Percentiles rank a stretch among this genome's conserved stretches.
phyloP scores from a whole-genome alignment of 345 rosid species.

The Corymbia maculata region DNA sequence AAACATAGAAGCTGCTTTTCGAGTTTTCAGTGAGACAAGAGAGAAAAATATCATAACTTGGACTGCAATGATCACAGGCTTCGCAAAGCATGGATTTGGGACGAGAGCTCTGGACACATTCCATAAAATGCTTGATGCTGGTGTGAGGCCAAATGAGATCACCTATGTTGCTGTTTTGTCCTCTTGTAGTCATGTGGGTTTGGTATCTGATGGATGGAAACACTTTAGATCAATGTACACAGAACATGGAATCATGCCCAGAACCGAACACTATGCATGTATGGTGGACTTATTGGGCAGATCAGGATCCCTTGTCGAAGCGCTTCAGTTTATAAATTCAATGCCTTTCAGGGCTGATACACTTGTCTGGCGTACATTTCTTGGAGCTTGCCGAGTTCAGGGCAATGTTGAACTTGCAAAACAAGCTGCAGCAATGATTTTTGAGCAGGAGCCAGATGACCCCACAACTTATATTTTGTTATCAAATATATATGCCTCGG shows the following conservation, averaged over 20 bases:
- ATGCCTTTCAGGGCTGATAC: slow-evolving; percentile 13
- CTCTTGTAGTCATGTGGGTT: slow-evolving; percentile 65
- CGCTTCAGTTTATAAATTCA: background rate
- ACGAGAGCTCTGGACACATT: slow-evolving; percentile 45
- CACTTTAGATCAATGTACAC: slow-evolving; percentile 47
- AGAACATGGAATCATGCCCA: slow-evolving; percentile 46
- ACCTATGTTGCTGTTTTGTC: slow-evolving; percentile 62
- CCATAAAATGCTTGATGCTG: slow-evolving; percentile 32
- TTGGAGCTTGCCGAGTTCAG: slow-evolving; percentile 63
- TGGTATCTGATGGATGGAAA: slow-evolving; percentile 60
- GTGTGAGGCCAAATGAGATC: slow-evolving; percentile 45
- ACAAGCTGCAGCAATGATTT: background rate
- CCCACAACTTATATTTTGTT: background rate
- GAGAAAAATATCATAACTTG: slow-evolving; percentile 56
- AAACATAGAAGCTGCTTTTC: slow-evolving; percentile 46
- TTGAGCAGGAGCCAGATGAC: background rate
- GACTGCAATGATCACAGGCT: slow-evolving; percentile 76
- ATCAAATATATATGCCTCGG: background rate
- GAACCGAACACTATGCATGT: slow-evolving; percentile 51
- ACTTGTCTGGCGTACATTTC: slow-evolving; percentile 61
- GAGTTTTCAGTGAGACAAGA: slow-evolving; percentile 37
- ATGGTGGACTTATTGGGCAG: background rate
- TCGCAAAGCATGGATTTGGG: slow-evolving; percentile 65
- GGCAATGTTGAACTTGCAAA: slow-evolving; percentile 32
- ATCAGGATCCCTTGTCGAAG: background rate